Evolutionary conservation across 2,329 filamentous ascomycete species (phyloP).

Genomic region (Rhinocladiella mackenziei): DNA sequence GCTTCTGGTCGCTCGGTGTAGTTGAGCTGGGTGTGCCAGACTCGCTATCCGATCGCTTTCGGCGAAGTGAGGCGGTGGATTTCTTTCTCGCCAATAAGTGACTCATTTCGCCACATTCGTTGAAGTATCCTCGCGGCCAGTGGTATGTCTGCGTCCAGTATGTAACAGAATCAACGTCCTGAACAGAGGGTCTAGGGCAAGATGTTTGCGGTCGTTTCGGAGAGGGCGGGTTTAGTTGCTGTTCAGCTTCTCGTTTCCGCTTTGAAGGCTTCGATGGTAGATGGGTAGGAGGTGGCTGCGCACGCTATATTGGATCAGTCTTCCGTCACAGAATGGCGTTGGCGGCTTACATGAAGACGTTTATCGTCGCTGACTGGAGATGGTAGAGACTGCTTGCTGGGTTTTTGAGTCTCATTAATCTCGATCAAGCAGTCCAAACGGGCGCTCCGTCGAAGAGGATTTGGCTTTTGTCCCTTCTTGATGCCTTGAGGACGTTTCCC

Average conservation of each 20-base stretch:
- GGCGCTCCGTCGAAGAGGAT: no score
- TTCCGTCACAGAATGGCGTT: constrained; percentile 6
- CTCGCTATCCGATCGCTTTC: constrained; percentile 26
- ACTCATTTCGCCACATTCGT: constrained; percentile 29
- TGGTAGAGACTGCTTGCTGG: constrained; percentile 11
- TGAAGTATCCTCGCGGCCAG: constrained; percentile 33
- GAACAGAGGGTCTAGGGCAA: constrained; percentile 7
- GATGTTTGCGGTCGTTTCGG: constrained; percentile 13
- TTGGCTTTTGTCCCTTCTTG: no score
- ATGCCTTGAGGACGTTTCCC: no score
- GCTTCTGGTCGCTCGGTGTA: constrained; percentile 28
- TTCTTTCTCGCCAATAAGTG: constrained; percentile 33
- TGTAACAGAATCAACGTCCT: constrained; percentile 30
- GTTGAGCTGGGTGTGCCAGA: constrained; percentile 18
- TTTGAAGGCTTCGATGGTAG: constrained; percentile 11
- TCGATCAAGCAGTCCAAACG: no score
- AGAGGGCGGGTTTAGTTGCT: constrained; percentile 12
- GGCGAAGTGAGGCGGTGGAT: constrained; percentile 22
- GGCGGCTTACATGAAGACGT: constrained; percentile 10
- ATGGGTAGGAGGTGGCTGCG: constrained; percentile 8
- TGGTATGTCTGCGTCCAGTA: constrained; percentile 29
- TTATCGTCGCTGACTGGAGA: constrained; percentile 15
- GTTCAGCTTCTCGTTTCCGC: constrained; percentile 16
- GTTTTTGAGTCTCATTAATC: no score
- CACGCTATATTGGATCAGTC: constrained; percentile 10